phyloP scores from a whole-genome alignment of 2,329 filamentous ascomycete species.

The Colletotrichum costaricense region DNA sequence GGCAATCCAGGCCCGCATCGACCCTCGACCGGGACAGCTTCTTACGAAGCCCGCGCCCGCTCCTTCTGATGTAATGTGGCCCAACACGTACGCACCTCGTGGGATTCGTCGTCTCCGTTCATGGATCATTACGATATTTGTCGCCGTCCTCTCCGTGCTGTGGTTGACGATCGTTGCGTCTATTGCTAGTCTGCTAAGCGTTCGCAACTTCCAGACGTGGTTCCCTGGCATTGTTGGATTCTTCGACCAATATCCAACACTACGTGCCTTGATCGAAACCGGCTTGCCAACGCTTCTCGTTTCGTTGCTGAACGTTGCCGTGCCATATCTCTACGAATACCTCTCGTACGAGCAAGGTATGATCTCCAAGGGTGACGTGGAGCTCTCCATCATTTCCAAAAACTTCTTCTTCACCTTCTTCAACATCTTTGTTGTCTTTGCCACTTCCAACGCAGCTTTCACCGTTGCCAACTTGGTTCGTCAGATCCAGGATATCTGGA shows the following conservation, averaged over 20 bases:
- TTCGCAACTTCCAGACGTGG: slow-evolving; percentile 81
- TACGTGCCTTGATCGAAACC: slow-evolving; percentile 84
- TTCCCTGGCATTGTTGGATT: slow-evolving; percentile 76
- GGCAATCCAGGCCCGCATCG: slow-evolving; percentile 93
- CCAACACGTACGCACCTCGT: slow-evolving; percentile 87
- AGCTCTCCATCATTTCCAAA: slow-evolving; percentile 94
- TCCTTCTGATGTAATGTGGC: slow-evolving; percentile 94
- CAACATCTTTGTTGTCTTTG: slow-evolving; percentile 97
- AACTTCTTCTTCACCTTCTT: slow-evolving; percentile 99
- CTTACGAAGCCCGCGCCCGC: slow-evolving; percentile 88
- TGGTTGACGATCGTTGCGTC: slow-evolving; percentile 88
- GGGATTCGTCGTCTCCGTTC: slow-evolving; percentile 79
- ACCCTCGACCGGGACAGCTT: slow-evolving; percentile 87
- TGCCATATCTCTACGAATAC: slow-evolving; percentile 95
- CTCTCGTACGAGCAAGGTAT: slow-evolving; percentile 92
- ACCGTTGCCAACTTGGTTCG: slow-evolving; percentile 82
- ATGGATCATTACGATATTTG: slow-evolving; percentile 86
- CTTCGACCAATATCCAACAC: slow-evolving; percentile 75
- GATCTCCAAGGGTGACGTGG: slow-evolving; percentile 94
- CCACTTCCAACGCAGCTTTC: slow-evolving; percentile 85
- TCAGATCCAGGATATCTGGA: slow-evolving; percentile 78
- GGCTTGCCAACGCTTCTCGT: slow-evolving; percentile 87
- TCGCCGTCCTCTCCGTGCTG: slow-evolving; percentile 84
- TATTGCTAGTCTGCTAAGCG: slow-evolving; percentile 82
- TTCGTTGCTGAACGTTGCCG: slow-evolving; percentile 87